phyloP scores from a whole-genome alignment of 139 green algal genomes.

The Pycnococcus provasolii region DNA sequence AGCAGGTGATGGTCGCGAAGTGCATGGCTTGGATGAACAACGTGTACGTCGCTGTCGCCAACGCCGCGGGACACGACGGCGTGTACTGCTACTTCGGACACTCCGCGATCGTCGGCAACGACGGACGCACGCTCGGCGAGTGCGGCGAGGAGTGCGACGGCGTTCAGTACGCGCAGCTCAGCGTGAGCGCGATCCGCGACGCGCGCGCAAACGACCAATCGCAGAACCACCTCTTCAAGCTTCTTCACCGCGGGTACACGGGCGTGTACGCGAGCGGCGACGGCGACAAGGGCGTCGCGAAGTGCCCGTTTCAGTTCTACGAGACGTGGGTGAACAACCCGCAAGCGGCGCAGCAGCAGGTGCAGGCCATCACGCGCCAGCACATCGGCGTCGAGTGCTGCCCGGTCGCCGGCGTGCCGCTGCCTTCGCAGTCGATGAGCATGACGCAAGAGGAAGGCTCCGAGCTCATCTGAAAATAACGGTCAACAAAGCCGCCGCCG shows the following conservation, averaged over 20 bases:
- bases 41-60: constrained; percentile 51
- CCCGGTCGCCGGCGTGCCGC: constrained; percentile 2
- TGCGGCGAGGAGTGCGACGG: constrained; percentile 38
- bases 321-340: constrained; percentile 43
- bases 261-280: constrained; percentile 27
- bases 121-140: constrained; percentile 47
- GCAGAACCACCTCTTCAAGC: constrained; percentile 59
- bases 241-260: constrained; percentile 54
- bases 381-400: constrained; percentile 13
- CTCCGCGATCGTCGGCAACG: constrained; percentile 46
- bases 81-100: constrained; percentile 61
- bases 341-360: constrained; percentile 12
- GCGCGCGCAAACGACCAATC: constrained; percentile 22
- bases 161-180: constrained; percentile 45
- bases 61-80: constrained; percentile 50
- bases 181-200: constrained; percentile 44
- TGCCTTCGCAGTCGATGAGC: background rate
- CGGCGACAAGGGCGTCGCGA: constrained; percentile 34
- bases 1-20: constrained; percentile 43
- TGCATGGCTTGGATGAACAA: constrained; percentile 42
- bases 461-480: background rate
- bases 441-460: background rate
- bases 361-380: constrained; percentile 2
- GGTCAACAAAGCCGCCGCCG: too few species aligned
- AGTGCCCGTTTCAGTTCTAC: constrained; percentile 59